phyloP scores from a whole-genome alignment of 2,329 filamentous ascomycete genomes.

The Metarhizium robertsii region DNA sequence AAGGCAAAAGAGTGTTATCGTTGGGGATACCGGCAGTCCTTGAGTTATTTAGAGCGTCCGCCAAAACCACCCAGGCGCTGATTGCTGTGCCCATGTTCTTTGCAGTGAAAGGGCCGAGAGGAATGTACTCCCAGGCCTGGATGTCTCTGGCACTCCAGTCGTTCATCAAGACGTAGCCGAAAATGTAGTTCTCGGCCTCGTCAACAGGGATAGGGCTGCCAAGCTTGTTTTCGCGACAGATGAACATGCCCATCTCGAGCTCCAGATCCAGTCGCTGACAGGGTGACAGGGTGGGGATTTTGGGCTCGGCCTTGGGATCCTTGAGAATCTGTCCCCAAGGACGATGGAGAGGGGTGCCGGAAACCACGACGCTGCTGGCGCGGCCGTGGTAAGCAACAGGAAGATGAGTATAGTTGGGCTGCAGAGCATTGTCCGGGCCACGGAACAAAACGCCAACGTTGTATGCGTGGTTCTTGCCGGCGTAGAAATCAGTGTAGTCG shows the following conservation, averaged over 20 bases:
- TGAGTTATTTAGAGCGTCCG: conserved; percentile 41
- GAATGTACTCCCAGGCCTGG: conserved; percentile 52
- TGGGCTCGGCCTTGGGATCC: conserved; percentile 37
- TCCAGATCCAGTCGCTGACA: conserved; percentile 62
- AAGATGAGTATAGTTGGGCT: conserved; percentile 73
- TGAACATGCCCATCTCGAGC: conserved; percentile 67
- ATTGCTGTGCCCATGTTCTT: conserved; percentile 54
- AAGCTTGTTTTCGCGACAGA: conserved; percentile 56
- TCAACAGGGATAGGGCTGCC: conserved; percentile 57
- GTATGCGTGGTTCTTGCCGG: conserved; percentile 69
- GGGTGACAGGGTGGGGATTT: conserved; percentile 48
- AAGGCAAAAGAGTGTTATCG: conserved; percentile 24
- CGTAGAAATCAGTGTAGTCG: conserved; percentile 82
- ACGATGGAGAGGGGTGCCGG: conserved; percentile 61
- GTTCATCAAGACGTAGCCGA: conserved; percentile 58
- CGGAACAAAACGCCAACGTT: conserved; percentile 62
- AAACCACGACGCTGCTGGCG: conserved; percentile 65
- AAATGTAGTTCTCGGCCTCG: conserved; percentile 61
- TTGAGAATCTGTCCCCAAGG: conserved; percentile 64
- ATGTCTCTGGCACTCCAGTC: conserved; percentile 57
- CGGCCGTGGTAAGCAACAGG: conserved; percentile 77
- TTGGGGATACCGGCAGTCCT: conserved; percentile 20
- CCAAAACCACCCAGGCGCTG: conserved; percentile 52
- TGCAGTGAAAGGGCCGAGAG: conserved; percentile 51
- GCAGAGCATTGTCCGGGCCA: conserved; percentile 62